Evolutionary conservation across 306 rosid genomes (phyloP).

Genomic region (Medicago arabica): DNA sequence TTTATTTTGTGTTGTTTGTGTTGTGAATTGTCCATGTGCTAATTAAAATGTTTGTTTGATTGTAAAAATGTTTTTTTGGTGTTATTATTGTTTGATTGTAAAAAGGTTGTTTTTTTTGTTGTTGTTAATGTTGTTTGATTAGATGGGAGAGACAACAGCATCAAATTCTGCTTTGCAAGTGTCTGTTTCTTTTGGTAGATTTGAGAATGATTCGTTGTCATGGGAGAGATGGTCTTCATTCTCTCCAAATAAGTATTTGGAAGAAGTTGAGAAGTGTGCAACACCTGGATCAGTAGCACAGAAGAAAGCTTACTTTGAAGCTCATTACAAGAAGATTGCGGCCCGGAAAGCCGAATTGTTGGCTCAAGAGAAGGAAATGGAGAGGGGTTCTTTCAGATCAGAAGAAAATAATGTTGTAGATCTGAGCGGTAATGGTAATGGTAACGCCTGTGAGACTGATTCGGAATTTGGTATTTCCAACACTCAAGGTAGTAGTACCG

Average conservation of each 20-base stretch:
- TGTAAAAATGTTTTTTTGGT: constrained; percentile 18
- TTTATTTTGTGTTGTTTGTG: not conserved
- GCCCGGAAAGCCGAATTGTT: constrained; percentile 78
- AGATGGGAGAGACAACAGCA: constrained; percentile 77
- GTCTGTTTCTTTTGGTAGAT: constrained; percentile 92
- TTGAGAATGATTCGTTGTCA: constrained; percentile 86
- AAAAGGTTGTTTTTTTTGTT: constrained; percentile 36
- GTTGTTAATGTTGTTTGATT: constrained; percentile 41
- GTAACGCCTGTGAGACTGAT: constrained; percentile 32
- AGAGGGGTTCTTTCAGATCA: constrained; percentile 48
- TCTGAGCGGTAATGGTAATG: constrained; percentile 40
- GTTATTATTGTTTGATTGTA: constrained; percentile 42
- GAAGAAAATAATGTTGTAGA: constrained; percentile 56
- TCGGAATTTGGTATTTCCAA: constrained; percentile 46
- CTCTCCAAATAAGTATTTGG: constrained; percentile 90
- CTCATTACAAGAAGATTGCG: constrained; percentile 96
- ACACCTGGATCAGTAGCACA: constrained; percentile 97
- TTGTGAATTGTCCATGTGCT: not conserved
- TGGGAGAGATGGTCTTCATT: constrained; percentile 99
- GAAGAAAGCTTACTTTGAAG: constrained; percentile 94
- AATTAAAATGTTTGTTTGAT: constrained; percentile 12
- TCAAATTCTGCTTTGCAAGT: constrained; percentile 70
- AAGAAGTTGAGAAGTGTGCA: constrained; percentile 95
- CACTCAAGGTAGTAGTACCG: constrained; percentile 35
- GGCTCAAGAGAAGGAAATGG: constrained; percentile 67